These are phyloP conservation scores for Batkoa obscura DNA, from an alignment of 371 early-diverging fungal species.

Conservation along the genomic window DNA sequence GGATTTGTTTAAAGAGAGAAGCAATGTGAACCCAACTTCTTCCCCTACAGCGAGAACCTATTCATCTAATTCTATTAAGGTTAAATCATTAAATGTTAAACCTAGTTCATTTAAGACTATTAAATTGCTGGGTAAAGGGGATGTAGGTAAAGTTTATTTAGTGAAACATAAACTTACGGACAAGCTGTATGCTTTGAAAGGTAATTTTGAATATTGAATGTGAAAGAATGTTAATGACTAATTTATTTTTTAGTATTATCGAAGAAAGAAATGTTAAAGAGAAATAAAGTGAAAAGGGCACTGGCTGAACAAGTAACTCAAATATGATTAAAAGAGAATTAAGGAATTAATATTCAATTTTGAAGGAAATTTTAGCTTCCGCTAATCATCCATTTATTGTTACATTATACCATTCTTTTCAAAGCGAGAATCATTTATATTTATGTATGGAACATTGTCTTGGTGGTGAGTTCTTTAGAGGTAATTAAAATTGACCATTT, in stretches of 20 bases:
- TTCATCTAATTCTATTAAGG: conserved; percentile 59
- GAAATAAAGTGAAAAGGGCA: conserved; percentile 90
- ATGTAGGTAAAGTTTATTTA: conserved; percentile 90
- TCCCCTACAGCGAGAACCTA: conserved; percentile 25
- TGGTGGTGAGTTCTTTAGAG: conserved; percentile 96
- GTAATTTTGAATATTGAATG: conserved; percentile 15
- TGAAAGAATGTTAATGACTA: not conserved
- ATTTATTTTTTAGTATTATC: conserved; percentile 38
- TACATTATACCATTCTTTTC: conserved; percentile 89
- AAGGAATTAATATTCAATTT: not conserved
- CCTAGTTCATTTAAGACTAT: conserved; percentile 71
- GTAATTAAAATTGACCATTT: conserved; percentile 13
- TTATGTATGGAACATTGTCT: conserved; percentile 97
- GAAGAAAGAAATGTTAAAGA: conserved; percentile 86
- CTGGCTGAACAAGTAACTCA: conserved; percentile 63
- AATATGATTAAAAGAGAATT: not conserved
- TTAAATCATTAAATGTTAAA: conserved; percentile 53
- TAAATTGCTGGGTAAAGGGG: conserved; percentile 81
- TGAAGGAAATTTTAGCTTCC: conserved; percentile 61
- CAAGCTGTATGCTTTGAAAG: conserved; percentile 86
- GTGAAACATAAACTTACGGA: conserved; percentile 71
- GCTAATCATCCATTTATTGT: conserved; percentile 96
- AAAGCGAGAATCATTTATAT: conserved; percentile 83
- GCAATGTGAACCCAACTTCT: conserved; percentile 10
- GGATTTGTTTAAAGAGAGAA: conserved; percentile 8